Conservation (phyloP, 768 basidiomycete genomes). For the Leccinum boreale region DNA sequence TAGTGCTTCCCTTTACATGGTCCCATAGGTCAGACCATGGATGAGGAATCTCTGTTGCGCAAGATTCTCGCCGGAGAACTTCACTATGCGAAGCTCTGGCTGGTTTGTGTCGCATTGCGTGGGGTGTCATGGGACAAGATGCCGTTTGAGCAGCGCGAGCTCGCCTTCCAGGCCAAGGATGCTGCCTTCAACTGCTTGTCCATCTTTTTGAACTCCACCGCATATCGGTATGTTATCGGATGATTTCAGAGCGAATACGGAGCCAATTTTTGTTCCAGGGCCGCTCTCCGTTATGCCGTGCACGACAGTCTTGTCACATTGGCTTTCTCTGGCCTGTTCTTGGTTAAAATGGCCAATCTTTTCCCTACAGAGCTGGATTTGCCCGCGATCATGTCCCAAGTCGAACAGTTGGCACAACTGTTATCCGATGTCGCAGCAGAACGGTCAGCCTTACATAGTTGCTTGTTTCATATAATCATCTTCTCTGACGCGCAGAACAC, state of each 20-base stretch:
- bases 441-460: constrained; percentile 43
- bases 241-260: neutral
- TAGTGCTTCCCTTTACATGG: constrained; percentile 4
- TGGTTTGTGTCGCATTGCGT: constrained; percentile 87
- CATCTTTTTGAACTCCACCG: constrained; percentile 77
- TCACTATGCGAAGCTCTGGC: constrained; percentile 92
- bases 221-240: constrained; percentile 61
- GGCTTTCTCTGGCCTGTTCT: constrained; percentile 86
- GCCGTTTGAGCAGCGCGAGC: constrained; percentile 90
- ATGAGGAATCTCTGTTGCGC: constrained; percentile 79
- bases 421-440: constrained; percentile 93
- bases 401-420: constrained; percentile 87
- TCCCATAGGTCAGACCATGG: constrained; percentile 65
- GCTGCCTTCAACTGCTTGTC: constrained; percentile 83
- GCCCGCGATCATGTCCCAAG: constrained; percentile 71
- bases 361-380: constrained; percentile 86
- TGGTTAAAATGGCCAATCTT: constrained; percentile 91
- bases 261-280: constrained; percentile 40
- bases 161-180: constrained; percentile 94
- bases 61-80: constrained; percentile 87
- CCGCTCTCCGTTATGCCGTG: constrained; percentile 88
- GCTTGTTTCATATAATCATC: neutral
- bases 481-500: constrained; percentile 9
- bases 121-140: constrained; percentile 96
- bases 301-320: constrained; percentile 91